Conservation (phyloP, 768 basidiomycete species). For the Tylopilus balloui region DNA sequence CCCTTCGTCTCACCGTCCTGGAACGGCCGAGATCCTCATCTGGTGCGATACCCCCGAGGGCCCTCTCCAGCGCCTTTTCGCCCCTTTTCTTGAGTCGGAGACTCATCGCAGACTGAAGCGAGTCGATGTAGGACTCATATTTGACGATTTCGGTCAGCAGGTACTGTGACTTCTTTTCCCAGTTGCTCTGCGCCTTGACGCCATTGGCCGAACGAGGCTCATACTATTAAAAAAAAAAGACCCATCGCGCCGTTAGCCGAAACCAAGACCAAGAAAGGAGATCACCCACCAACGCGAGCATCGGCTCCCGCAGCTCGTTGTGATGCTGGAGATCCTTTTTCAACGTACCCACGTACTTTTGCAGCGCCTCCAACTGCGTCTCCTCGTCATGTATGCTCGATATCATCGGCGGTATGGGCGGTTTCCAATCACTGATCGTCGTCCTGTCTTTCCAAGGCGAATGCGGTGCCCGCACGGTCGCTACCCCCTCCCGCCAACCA, state of each 20-base stretch:
- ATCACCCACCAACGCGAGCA: constrained; percentile 63
- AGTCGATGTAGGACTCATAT: constrained; percentile 92
- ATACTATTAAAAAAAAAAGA: constrained; percentile 57
- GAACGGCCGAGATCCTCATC: constrained; percentile 30
- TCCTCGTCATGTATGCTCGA: constrained; percentile 90
- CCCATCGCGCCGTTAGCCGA: background rate
- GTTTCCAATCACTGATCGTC: constrained; percentile 90
- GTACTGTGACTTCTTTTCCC: constrained; percentile 89
- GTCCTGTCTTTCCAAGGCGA: constrained; percentile 77
- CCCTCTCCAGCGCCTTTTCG: constrained; percentile 72
- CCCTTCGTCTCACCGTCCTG: constrained; percentile 38
- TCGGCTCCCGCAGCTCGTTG: constrained; percentile 77
- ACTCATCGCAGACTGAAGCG: constrained; percentile 76
- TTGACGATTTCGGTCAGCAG: constrained; percentile 91
- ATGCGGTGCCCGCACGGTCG: constrained; percentile 58
- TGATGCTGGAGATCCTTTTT: constrained; percentile 79
- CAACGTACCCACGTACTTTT: constrained; percentile 71
- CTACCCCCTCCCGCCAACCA: constrained; percentile 62
- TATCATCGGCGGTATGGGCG: constrained; percentile 79
- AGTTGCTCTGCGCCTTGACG: constrained; percentile 78
- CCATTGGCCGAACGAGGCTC: constrained; percentile 69
- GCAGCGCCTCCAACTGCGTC: constrained; percentile 82
- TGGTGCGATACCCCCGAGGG: constrained; percentile 37
- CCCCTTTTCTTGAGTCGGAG: constrained; percentile 86
- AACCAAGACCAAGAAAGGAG: background rate